Conservation (phyloP, 306 rosid genomes). For the Quercus dentata region DNA sequence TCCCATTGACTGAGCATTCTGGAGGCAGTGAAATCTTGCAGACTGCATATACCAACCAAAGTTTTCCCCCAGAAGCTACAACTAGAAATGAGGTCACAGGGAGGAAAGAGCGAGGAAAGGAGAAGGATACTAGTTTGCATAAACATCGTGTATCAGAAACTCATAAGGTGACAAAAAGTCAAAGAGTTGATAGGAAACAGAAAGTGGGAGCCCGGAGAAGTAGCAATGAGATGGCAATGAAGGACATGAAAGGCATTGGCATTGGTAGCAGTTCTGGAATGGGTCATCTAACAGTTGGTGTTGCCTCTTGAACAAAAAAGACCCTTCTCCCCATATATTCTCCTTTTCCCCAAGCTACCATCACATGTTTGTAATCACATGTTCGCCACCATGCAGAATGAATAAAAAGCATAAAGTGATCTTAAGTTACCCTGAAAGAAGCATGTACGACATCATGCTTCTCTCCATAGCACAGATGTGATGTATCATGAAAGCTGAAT, state of each 20-base stretch:
- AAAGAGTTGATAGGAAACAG: slow-evolving; percentile 26
- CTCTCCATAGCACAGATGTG: background rate
- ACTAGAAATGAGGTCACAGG: slow-evolving; percentile 8
- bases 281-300: slow-evolving; percentile 46
- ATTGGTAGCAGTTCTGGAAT: slow-evolving; percentile 36
- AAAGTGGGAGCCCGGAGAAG: slow-evolving; percentile 28
- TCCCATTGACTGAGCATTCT: slow-evolving; percentile 5
- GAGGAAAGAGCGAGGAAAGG: slow-evolving; percentile 36
- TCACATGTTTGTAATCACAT: background rate
- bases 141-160: slow-evolving; percentile 25
- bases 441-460: background rate
- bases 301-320: slow-evolving; percentile 39
- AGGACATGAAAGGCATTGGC: slow-evolving; percentile 23
- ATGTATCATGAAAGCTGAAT: background rate
- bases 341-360: background rate
- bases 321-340: background rate
- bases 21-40: slow-evolving; percentile 31
- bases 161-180: slow-evolving; percentile 26
- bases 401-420: background rate
- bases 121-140: slow-evolving; percentile 19
- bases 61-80: slow-evolving; percentile 1
- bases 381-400: background rate
- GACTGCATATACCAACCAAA: slow-evolving; percentile 19
- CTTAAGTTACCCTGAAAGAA: background rate
- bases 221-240: slow-evolving; percentile 23